Evolutionary conservation across 228 moss, liverwort and hornwort genomes (phyloP), one percentile per base, ranked within the genome.

Genomic region (Sphagnum magellanicum): DNA sequence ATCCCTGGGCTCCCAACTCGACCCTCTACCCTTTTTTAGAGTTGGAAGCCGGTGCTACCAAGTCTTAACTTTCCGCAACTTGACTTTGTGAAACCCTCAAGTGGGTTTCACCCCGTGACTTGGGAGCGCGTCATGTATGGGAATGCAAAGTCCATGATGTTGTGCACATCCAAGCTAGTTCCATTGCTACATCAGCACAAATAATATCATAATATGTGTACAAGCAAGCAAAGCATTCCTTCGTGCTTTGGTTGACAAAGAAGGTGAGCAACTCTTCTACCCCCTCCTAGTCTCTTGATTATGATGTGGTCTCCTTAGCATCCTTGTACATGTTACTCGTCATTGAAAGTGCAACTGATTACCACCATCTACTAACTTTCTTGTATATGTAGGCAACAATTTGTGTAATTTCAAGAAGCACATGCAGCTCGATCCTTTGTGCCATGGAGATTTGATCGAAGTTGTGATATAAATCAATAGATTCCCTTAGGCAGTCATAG

Each of bases 361-460:
- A 92, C 76, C 90, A 87, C 96, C 96, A 96, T 75, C 96, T 88
- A 52, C 96, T 92, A 50, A 92, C 96, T 76, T 91, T 91, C 81
- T 96, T 96, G 74, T 96, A 96, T 64, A 96, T 92, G 72, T 92
- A 92, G 55, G 96, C 96, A 65, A 91, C 96, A 76, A 96, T 91
- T 48, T 92, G 92, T 63, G 92, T 90, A 83, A 92, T 87, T 74
- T 96, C 96, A 79, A 96, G 71, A 63, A 96, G 88, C 79, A 92
- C 96, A 48, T 96, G 96, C 75, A 91, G 92, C 83, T 96, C 96
- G 72, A 89, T 81, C 88, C 86, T 75, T 74, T 96, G 96, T 6
- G 96, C 96, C 88, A 96, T 81, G 48, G 90, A 79, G 14, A 96
- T 96, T 78, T 96, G 96, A 62, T 96, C 96, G 6, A 96, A 96